Base-by-base conservation (phyloP, 345 rosid species). In the Lumnitzera littorea region DNA sequence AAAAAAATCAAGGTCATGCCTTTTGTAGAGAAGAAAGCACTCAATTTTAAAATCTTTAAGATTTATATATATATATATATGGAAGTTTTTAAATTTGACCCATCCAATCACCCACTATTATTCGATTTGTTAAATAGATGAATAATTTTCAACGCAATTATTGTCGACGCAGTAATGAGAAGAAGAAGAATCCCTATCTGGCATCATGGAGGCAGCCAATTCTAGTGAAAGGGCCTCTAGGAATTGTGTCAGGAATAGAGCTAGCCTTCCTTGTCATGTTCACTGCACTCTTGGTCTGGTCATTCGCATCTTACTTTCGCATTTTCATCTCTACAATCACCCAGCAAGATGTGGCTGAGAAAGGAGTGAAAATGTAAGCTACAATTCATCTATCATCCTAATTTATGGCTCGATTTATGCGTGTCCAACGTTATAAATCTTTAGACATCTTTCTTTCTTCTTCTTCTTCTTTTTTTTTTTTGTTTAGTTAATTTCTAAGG, bases 161-260 rank as follows among this genome's bases (percentile, higher is more conserved):
- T 48, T 27, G 31, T 27, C 5, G 31, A 27, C 31, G 17, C 67
- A 25, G 49, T 64, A 50, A 68, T 24, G 20, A 46, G 14, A 50
- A 13, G 11, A 36, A 36, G 36, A 63, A 60, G 24, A 62, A 31
- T 7, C 13, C 55, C 23, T 13, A 27, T 4, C 41, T 61, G 55
- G 62, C 46, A 5, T 47, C 72, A 15, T 76, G 75, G 86, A 76
- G 53, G 58, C 54, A 55, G 49, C 83, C 81, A 1, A 74, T 53
- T 56, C 57, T 82, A 5, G 70, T 76, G 47, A 82, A 66, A 65
- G 79, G 83, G 2, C 83, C 83, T 24, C 66, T 82, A 2, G 86
- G 83, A 52, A 71, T 76, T 24, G 74, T 82, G 60, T 71, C 83
- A 0, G 68, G 72, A 29, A 72, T 43, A 24, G 86, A 78, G 55